Percentiles rank a stretch among this genome's conserved stretches.
Conservation (phyloP, 176 grass and related monocot species). For the Paspalum notatum region DNA sequence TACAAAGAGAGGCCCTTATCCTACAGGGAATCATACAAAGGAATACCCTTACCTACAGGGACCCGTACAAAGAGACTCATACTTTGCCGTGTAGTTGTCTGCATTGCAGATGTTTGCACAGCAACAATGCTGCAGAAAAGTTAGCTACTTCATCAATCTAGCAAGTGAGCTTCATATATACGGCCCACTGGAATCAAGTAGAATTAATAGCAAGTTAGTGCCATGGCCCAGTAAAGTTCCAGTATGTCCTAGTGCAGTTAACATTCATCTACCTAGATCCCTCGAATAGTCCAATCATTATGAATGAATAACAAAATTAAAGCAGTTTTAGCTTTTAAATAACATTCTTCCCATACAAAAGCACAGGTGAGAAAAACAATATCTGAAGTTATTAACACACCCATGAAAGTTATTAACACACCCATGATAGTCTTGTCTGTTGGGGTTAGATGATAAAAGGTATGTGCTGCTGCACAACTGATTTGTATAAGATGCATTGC, state of each 20-base stretch:
- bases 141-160: conserved; percentile 19
- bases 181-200: not conserved
- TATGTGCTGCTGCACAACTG: not conserved
- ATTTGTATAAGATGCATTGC: not conserved
- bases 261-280: not conserved
- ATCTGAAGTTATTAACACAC: not conserved
- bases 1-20: no score
- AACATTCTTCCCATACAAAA: conserved; percentile 11
- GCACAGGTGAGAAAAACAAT: not conserved
- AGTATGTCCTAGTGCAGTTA: conserved; percentile 5
- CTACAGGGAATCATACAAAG: no score
- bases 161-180: not conserved
- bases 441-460: not conserved
- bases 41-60: no score
- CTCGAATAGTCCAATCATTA: not conserved
- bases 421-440: not conserved
- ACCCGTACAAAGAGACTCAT: no score
- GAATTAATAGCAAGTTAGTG: conserved; percentile 12
- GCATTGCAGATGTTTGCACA: not conserved
- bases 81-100: not conserved
- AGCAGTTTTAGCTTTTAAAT: conserved; percentile 10
- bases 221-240: not conserved
- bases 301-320: not conserved
- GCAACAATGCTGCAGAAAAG: not conserved
- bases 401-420: not conserved